These are phyloP conservation scores for Pezicula radicicola DNA, from an alignment of 2,329 filamentous ascomycete species.

Conservation along the genomic window DNA sequence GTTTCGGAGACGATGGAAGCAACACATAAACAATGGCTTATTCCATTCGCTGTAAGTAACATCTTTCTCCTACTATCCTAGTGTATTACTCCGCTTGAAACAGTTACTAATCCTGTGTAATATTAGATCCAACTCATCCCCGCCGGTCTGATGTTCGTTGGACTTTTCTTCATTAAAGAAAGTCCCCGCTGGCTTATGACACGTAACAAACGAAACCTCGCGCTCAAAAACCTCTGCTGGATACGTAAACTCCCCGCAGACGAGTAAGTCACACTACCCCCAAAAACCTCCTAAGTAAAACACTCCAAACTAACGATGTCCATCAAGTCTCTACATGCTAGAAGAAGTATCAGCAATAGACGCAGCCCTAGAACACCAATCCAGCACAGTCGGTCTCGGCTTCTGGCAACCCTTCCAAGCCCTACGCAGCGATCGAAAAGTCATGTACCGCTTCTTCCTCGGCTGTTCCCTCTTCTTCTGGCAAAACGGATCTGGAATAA, in stretches of 20 bases:
- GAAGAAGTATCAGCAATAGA: constrained; percentile 52
- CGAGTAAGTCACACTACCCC: constrained; percentile 28
- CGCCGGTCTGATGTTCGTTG: constrained; percentile 57
- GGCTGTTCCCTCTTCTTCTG: constrained; percentile 73
- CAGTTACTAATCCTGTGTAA: background rate
- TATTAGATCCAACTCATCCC: constrained; percentile 59
- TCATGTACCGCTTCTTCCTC: constrained; percentile 69
- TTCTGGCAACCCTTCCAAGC: constrained; percentile 69
- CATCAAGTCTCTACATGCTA: background rate
- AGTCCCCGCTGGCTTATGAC: constrained; percentile 69
- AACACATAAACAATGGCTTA: constrained; percentile 54
- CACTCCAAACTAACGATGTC: background rate
- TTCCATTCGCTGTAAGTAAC: constrained; percentile 43
- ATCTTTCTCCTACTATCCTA: no score
- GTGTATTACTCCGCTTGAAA: background rate
- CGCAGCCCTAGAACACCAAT: constrained; percentile 61
- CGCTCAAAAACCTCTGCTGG: constrained; percentile 57
- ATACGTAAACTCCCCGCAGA: constrained; percentile 54
- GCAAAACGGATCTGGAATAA: constrained; percentile 65
- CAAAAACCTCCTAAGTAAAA: background rate
- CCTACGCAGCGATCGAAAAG: constrained; percentile 50
- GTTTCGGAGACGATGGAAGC: constrained; percentile 46
- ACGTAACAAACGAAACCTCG: constrained; percentile 57
- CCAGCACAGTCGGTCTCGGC: constrained; percentile 52
- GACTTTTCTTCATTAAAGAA: constrained; percentile 59